Base-by-base conservation (phyloP, 192 early-diverging fungal genomes). In the Coemansia sp. region DNA sequence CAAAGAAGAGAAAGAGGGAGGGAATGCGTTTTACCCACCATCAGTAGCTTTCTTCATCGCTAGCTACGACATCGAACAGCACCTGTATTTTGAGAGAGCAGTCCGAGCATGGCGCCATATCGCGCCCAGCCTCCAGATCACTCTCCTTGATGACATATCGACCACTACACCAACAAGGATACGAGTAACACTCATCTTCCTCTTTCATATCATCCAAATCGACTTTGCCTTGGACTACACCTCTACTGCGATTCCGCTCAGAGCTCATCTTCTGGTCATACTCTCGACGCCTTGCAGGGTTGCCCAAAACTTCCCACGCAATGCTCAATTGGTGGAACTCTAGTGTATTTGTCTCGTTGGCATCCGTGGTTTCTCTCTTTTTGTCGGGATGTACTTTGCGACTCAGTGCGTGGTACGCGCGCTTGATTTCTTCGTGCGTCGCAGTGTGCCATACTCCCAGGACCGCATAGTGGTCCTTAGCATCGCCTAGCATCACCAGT, bases 141-240 rank as follows among this genome's bases (percentile, higher is more conserved):
- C 85, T 77, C 46, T 94, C 90, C 0, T 74, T 70, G 13, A 94
- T 89, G 13, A 68, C 42, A 67, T 92, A 91, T 33, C 62, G 68
- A 33, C 89, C 87, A 13, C 90, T 86, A 79, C 93, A 94, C 27
- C 93, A 84, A 67, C 93, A 94, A 5, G 80, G 75, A 5, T 81
- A 76, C 15, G 87, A 72, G 61, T 87, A 94, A 1, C 55, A 60
- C 0, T 70, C 54, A 0, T 52, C 60, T 46, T 83, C 78, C 68
- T 90, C 87, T 61, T 89, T 89, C 93, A 95, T 93, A 29, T 93
- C 91, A 67, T 95, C 93, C 65, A 95, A 67, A 76, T 93, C 92
- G 27, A 95, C 82, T 36, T 93, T 91, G 41, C 86, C 89, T 67
- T 92, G 88, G 41, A 93, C 88, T 3, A 88, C 87, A 15, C 87